These are phyloP conservation scores for Mytilinidion resinicola DNA, from an alignment of 495 filamentous ascomycete species.

Conservation along the genomic window DNA sequence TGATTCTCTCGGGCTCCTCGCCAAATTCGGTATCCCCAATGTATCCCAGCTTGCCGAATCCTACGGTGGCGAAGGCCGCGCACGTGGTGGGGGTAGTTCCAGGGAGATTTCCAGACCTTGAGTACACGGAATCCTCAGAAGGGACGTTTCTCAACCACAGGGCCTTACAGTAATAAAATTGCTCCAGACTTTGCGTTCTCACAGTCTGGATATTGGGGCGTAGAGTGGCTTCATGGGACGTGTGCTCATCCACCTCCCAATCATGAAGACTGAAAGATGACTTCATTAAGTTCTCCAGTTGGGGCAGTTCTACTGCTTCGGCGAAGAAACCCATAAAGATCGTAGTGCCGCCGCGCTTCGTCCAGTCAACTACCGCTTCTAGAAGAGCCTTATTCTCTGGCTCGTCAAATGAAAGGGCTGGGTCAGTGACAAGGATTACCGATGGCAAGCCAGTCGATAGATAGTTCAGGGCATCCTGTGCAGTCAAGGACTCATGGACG, in stretches of 20 bases:
- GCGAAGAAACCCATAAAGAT: slow-evolving; percentile 23
- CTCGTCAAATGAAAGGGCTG: slow-evolving; percentile 3
- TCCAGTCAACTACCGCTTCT: slow-evolving; percentile 9
- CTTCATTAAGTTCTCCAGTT: slow-evolving; percentile 10
- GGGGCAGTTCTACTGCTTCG: background rate
- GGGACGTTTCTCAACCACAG: slow-evolving; percentile 14
- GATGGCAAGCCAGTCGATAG: slow-evolving; percentile 20
- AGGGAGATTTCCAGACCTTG: background rate
- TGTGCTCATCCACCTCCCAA: slow-evolving; percentile 10
- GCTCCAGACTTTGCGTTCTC: slow-evolving; percentile 8
- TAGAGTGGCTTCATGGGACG: slow-evolving; percentile 2
- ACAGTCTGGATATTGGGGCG: slow-evolving; percentile 4
- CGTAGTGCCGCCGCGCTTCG: slow-evolving; percentile 21
- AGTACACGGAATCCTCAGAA: slow-evolving; percentile 14
- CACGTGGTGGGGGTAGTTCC: slow-evolving; percentile 1
- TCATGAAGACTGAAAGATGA: slow-evolving; percentile 11
- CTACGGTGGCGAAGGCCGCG: slow-evolving; percentile 18
- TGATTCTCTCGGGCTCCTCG: slow-evolving; percentile 20
- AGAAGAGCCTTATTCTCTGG: slow-evolving; percentile 14
- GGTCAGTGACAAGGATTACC: slow-evolving; percentile 20
- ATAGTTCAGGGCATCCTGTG: slow-evolving; percentile 22
- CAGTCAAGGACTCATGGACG: slow-evolving; percentile 19
- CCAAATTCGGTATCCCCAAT: slow-evolving; percentile 21
- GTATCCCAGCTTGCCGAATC: slow-evolving; percentile 21
- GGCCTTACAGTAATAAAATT: slow-evolving; percentile 13